Evolutionary conservation across 1,284 basidiomycete genomes (phyloP).

Genomic region (Porogramme epimiltina): DNA sequence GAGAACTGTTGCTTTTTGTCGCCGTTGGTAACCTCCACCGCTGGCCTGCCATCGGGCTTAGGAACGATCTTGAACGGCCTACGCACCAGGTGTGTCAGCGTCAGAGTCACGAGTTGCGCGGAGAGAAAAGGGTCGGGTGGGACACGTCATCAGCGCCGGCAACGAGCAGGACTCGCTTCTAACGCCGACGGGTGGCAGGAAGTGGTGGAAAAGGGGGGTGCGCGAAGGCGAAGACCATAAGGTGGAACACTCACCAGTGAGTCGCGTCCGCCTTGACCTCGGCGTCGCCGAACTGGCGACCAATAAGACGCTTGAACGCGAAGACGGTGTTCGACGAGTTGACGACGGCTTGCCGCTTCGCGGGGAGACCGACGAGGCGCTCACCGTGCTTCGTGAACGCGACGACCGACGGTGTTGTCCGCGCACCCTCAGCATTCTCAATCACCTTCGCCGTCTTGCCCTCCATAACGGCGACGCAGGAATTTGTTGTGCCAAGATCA

Average conservation of each 20-base stretch:
- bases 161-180: background rate
- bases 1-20: constrained; percentile 70
- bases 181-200: background rate
- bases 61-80: constrained; percentile 86
- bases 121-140: background rate
- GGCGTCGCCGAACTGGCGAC: constrained; percentile 90
- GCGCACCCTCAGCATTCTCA: constrained; percentile 96
- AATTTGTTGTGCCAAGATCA: constrained; percentile 89
- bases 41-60: constrained; percentile 71
- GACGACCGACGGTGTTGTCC: constrained; percentile 97
- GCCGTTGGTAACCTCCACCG: constrained; percentile 80
- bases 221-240: background rate
- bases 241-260: constrained; percentile 59
- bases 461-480: constrained; percentile 95
- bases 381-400: constrained; percentile 97
- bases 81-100: background rate
- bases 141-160: constrained; percentile 5
- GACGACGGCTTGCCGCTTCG: constrained; percentile 96
- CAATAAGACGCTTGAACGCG: constrained; percentile 96
- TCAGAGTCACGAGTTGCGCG: background rate
- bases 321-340: constrained; percentile 95
- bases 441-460: constrained; percentile 94
- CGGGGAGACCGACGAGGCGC: constrained; percentile 93
- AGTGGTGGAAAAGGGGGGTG: background rate
- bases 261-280: constrained; percentile 92